These are phyloP conservation scores for Psophocarpus tetragonolobus DNA, from an alignment of 306 rosid genomes.

Conservation along the genomic window DNA sequence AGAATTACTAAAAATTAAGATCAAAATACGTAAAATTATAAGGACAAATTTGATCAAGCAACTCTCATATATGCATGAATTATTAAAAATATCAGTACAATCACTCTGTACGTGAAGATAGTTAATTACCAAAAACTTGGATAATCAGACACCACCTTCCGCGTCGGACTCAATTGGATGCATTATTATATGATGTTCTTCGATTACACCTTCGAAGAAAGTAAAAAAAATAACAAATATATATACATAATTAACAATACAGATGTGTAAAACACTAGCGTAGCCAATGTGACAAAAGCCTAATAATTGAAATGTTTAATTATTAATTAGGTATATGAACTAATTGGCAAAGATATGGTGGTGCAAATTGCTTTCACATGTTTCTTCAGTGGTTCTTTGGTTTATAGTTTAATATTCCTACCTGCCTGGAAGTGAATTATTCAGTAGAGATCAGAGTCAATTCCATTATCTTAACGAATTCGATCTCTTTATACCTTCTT, in stretches of 20 bases:
- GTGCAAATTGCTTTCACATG: not conserved
- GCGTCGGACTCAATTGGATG: not conserved
- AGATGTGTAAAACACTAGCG: conserved; percentile 18
- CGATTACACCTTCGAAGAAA: not conserved
- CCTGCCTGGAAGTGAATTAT: conserved; percentile 24
- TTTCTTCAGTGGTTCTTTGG: not conserved
- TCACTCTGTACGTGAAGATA: not conserved
- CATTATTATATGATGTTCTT: not conserved
- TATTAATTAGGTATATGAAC: not conserved
- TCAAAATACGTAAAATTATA: no score
- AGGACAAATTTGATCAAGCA: no score
- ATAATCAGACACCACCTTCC: not conserved
- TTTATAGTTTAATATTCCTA: conserved; percentile 29
- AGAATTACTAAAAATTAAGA: no score
- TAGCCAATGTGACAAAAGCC: conserved; percentile 2
- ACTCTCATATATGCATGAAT: no score
- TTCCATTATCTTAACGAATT: not conserved
- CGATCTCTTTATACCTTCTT: not conserved
- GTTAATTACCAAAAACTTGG: not conserved
- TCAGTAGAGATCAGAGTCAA: conserved; percentile 11
- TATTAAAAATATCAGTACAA: no score
- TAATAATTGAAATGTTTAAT: not conserved
- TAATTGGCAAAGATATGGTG: not conserved
- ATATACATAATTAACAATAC: not conserved
- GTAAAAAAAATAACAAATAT: not conserved